Evolutionary conservation across 2,329 filamentous ascomycete genomes (phyloP).

Genomic region (Alternaria sp.): DNA sequence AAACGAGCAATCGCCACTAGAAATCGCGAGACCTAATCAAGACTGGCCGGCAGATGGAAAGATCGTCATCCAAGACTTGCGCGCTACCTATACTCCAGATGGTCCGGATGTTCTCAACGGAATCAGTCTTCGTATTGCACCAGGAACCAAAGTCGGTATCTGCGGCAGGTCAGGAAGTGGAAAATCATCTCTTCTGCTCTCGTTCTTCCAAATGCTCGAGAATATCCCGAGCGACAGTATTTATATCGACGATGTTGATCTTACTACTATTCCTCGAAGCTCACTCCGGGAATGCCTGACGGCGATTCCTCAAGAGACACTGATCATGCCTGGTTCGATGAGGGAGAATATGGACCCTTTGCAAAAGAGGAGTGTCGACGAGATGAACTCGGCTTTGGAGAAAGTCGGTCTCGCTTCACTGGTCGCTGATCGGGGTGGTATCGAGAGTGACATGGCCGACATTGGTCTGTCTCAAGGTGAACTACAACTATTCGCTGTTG

Average conservation of each 20-base stretch:
- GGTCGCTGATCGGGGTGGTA: background rate
- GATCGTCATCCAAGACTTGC: background rate
- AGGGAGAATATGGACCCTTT: background rate
- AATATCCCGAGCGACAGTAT: rapidly evolving
- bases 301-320: background rate
- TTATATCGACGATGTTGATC: background rate
- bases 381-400: background rate
- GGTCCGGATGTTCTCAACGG: background rate
- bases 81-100: background rate
- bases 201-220: background rate
- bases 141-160: conserved; percentile 55
- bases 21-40: background rate
- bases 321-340: background rate
- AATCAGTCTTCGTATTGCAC: conserved; percentile 51
- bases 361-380: background rate
- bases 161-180: conserved; percentile 60
- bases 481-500: background rate
- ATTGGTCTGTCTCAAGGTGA: background rate
- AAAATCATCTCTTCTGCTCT: background rate
- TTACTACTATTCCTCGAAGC: background rate
- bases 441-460: background rate
- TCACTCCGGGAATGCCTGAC: background rate
- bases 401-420: background rate
- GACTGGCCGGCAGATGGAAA: background rate
- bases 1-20: background rate